These are phyloP conservation scores for Phytopythium aichiense DNA, from an alignment of 352 stramenopile species.

Conservation along the genomic window DNA sequence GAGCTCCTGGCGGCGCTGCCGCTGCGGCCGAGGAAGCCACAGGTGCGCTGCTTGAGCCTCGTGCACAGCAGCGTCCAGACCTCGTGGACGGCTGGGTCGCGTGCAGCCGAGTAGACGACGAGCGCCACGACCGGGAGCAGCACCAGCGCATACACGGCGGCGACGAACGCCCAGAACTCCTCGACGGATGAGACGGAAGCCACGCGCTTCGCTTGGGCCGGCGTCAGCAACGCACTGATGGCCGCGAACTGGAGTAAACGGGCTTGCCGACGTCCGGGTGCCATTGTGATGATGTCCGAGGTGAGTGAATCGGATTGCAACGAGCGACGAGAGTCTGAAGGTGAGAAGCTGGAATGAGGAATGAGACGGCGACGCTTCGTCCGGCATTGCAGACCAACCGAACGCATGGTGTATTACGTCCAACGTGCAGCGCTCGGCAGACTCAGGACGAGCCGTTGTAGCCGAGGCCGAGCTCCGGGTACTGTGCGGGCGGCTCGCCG, in stretches of 20 bases:
- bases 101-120: conserved; percentile 20
- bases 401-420: neutral
- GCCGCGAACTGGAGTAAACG: neutral
- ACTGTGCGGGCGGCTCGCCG: conserved; percentile 35
- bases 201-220: neutral
- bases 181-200: conserved; percentile 33
- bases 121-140: conserved; percentile 33
- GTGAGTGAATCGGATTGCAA: neutral
- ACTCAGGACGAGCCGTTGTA: conserved; percentile 23
- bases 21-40: conserved; percentile 16
- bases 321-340: neutral
- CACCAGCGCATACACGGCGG: conserved; percentile 27
- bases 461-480: conserved; percentile 51
- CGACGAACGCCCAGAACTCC: conserved; percentile 41
- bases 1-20: neutral
- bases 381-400: neutral
- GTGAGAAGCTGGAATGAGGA: neutral
- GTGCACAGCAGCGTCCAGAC: conserved; percentile 19
- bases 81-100: conserved; percentile 26
- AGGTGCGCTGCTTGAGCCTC: conserved; percentile 23
- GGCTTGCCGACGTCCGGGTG: neutral
- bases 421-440: neutral
- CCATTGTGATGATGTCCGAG: neutral
- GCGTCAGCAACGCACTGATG: neutral
- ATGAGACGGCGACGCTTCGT: neutral